Percentiles rank a stretch among this genome's conserved stretches.
These are phyloP conservation scores for Dryas octopetala DNA, from an alignment of 306 rosid genomes.

Conservation along the genomic window DNA sequence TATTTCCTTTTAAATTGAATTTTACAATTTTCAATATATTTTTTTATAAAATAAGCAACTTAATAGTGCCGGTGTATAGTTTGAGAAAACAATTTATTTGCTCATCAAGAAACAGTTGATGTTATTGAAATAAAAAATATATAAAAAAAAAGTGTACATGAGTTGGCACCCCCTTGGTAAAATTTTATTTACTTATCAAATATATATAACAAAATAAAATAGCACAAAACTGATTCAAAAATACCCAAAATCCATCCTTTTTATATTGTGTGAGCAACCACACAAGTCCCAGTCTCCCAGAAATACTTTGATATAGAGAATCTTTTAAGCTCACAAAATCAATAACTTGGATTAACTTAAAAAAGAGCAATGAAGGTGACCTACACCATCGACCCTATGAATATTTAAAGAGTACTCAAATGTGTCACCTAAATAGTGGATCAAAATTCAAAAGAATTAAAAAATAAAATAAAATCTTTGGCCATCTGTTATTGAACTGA, in stretches of 20 bases:
- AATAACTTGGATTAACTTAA: background rate
- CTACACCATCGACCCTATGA: constrained; percentile 1
- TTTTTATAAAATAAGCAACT: background rate
- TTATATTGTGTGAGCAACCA: background rate
- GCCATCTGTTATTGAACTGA: background rate
- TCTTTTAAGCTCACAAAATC: background rate
- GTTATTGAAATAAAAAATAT: background rate
- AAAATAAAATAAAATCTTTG: background rate
- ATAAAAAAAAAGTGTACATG: background rate
- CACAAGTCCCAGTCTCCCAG: background rate
- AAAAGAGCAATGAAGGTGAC: background rate
- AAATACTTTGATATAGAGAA: background rate
- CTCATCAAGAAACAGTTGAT: background rate
- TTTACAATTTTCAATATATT: too few species aligned
- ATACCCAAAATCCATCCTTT: background rate
- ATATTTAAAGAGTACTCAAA: background rate
- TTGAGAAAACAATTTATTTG: background rate
- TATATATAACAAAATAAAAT: background rate
- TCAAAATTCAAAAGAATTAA: background rate
- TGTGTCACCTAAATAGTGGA: background rate
- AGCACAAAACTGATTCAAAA: background rate
- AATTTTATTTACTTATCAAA: background rate
- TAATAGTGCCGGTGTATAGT: background rate
- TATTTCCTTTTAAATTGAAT: too few species aligned
- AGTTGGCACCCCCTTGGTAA: background rate